Conservation (phyloP, 176 grass and related monocot species). For the Lolium rigidum region DNA sequence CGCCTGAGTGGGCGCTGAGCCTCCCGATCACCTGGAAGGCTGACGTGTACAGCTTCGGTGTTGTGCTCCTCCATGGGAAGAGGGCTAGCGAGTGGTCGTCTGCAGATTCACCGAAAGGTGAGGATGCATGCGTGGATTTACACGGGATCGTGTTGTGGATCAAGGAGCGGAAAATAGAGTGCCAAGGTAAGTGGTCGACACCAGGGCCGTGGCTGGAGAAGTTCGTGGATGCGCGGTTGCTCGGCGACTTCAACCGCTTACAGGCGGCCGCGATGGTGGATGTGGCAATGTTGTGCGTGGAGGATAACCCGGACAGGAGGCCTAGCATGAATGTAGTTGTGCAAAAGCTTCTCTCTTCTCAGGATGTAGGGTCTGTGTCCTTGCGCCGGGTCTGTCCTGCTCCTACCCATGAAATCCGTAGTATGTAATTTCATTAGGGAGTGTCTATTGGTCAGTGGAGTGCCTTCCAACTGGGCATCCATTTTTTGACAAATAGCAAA, state of each 20-base stretch:
- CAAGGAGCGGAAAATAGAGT: slow-evolving; percentile 25
- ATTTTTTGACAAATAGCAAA: no score
- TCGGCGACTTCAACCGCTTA: slow-evolving; percentile 37
- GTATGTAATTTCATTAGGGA: no score
- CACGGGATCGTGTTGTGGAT: slow-evolving; percentile 5
- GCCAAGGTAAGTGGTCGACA: neutral
- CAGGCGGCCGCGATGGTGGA: slow-evolving; percentile 51
- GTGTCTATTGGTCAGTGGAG: no score
- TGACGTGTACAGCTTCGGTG: slow-evolving; percentile 59
- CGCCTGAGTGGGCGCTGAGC: slow-evolving; percentile 61
- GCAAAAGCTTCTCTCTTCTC: slow-evolving; percentile 25
- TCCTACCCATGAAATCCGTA: neutral
- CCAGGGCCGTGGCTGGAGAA: slow-evolving; percentile 36
- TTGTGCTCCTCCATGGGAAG: slow-evolving; percentile 43
- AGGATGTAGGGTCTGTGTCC: slow-evolving; percentile 3
- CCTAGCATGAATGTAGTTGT: slow-evolving; percentile 52
- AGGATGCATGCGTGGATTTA: neutral
- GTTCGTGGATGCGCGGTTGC: slow-evolving; percentile 42
- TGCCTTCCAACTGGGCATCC: no score
- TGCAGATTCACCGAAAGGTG: neutral
- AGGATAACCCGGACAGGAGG: slow-evolving; percentile 49
- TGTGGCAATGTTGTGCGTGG: slow-evolving; percentile 49
- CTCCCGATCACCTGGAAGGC: slow-evolving; percentile 63
- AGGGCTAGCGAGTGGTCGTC: slow-evolving; percentile 46
- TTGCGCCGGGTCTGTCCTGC: neutral